phyloP scores from a whole-genome alignment of 163 green algal species.

The Dunaliella salina region DNA sequence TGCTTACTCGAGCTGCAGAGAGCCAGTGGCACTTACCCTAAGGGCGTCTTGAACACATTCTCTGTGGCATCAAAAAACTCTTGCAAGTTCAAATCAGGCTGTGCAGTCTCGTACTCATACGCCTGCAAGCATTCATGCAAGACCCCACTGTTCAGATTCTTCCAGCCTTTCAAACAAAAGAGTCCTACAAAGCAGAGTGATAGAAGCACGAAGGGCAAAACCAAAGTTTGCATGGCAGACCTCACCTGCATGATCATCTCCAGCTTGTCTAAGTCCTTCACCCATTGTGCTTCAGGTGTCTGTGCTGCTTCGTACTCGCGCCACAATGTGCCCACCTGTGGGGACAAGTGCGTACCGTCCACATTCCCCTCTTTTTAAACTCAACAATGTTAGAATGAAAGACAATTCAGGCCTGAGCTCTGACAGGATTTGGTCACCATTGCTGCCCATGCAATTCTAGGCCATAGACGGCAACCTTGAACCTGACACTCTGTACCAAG shows the following conservation, averaged over 20 bases:
- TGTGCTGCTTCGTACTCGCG: slow-evolving; percentile 78
- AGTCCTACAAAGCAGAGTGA: no score
- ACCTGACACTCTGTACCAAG: no score
- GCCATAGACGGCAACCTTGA: no score
- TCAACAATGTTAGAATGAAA: no score
- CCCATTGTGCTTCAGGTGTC: slow-evolving; percentile 68
- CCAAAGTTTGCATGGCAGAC: background rate
- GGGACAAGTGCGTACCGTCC: no score
- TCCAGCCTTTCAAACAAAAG: no score
- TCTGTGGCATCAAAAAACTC: slow-evolving; percentile 84
- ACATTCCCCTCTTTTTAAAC: no score
- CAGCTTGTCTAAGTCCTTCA: slow-evolving; percentile 95
- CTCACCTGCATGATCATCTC: slow-evolving; percentile 87
- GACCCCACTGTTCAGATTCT: no score
- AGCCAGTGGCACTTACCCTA: slow-evolving; percentile 32
- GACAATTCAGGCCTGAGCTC: no score
- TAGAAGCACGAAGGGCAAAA: background rate
- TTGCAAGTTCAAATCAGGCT: slow-evolving; percentile 60
- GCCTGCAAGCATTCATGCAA: slow-evolving; percentile 13
- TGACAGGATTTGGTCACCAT: no score
- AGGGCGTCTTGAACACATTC: slow-evolving; percentile 66
- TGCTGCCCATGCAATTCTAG: no score
- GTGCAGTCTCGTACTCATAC: slow-evolving; percentile 57
- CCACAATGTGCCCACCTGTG: slow-evolving; percentile 71
- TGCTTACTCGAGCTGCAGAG: no score